Evolutionary conservation across 345 rosid species (phyloP).

Genomic region (Eucalyptus cloeziana): DNA sequence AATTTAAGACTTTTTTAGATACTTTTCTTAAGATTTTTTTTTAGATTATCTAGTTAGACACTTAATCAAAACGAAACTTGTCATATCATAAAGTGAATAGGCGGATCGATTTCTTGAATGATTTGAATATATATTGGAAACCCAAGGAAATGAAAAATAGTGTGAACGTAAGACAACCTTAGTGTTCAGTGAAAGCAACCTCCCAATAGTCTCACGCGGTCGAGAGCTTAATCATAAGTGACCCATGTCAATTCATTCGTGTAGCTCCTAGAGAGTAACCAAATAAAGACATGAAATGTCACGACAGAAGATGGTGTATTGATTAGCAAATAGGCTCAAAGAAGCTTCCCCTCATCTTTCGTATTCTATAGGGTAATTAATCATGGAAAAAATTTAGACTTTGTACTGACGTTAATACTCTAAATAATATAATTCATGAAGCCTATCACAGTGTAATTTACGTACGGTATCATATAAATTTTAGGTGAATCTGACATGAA

Average conservation of each 20-base stretch:
- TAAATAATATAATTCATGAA: neutral
- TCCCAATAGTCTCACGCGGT: neutral
- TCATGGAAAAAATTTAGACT: neutral
- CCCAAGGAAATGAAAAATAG: neutral
- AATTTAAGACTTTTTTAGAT: too few relatives aligned
- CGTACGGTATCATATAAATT: neutral
- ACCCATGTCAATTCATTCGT: neutral
- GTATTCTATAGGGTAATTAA: neutral
- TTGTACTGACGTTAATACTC: neutral
- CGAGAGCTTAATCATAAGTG: neutral
- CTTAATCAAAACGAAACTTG: neutral
- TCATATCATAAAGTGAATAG: neutral
- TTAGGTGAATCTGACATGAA: neutral
- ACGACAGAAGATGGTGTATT: neutral
- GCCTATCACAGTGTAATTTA: neutral
- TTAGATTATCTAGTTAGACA: neutral
- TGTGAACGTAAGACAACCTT: neutral
- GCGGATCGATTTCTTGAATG: neutral
- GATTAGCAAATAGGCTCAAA: neutral
- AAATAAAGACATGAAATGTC: neutral
- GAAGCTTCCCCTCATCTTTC: neutral
- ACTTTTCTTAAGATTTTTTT: too few relatives aligned
- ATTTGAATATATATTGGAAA: neutral
- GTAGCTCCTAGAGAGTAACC: neutral
- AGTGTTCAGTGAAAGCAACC: neutral